Evolutionary conservation across 2,329 filamentous ascomycete species (phyloP), one percentile per base, ranked within the genome.

Genomic region (Sclerotinia minor): DNA sequence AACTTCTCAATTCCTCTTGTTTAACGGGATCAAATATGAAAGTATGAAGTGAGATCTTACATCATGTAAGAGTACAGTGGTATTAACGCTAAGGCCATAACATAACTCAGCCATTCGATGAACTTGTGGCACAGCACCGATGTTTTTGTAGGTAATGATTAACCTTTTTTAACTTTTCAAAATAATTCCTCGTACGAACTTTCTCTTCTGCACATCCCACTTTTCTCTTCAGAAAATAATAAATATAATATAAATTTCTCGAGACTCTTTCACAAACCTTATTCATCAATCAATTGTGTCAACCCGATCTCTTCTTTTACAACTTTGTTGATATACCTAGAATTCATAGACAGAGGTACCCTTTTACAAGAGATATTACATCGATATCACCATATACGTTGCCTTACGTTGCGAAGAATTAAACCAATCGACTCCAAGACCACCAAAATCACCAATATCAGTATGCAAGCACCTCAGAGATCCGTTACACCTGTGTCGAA

Each of bases 121-220:
- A 55, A 55, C 32, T 55, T 24, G 54, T 57, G 35, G 54, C 54
- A 57, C 54, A 57, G 54, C 54, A 57, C 13, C 41, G 32, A 17
- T 57, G 6, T 26, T 57, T 57, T 57, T 21, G 13, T 24, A n/a
- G 41, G 13, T 24, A n/a, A 57, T 38, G 32, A 41, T 17, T 15
- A 38, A n/a, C 21, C 35, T 55, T 38, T 55, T 55, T 19, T 49
- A 8, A 11, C 21, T 21, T 17, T n/a, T n/a, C 38, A 13, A 13
- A 13, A 21, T 38, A 4, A 7, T 47, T n/a, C n/a, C n/a, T n/a
- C n/a, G n/a, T n/a, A n/a, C n/a, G n/a, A n/a, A n/a, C n/a, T 29
- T 26, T 60, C 4, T 21, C 11, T 44, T 47, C 58, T 32, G 15
- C 13, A 2, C 54, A 24, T 44, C 54, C 54, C 54, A 58, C 35